Base-by-base conservation (phyloP, 495 filamentous ascomycete genomes). In the Cercophora sp. region DNA sequence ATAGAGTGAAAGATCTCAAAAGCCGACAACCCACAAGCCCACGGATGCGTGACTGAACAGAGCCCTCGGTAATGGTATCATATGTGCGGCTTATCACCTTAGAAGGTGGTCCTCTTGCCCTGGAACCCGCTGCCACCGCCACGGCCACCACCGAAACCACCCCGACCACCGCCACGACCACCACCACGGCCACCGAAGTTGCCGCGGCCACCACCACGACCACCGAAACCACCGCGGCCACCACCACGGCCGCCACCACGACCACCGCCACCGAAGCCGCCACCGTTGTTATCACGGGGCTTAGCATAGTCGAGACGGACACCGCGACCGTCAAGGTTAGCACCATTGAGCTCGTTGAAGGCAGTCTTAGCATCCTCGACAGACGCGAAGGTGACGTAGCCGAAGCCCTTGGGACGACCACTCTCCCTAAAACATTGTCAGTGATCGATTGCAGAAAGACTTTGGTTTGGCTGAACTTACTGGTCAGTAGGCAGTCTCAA, bases 91-190 rank as follows among this genome's bases (percentile, higher is more conserved):
- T 20, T 22, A 57, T 24, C 57, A 63, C 54, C 56, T 80, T 86
- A 88, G 68, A 98, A 96, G 58, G 86, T 93, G 70, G 82, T 84
- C 83, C 94, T 96, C 79, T 85, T 86, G 63, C 93, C 93, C 75
- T 88, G 79, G 80, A 91, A 96, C 43, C 79, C 74, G 31, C 74
- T 58, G 44, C 80, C 74, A 45, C 80, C 74, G 46, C 81, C 75
- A 44, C 70, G 62, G 45, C 68, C 65, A 49, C 71, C 70, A 49
- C 81, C 75, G 41, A 68, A 63, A 48, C 66, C 67, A 48, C 70
- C 70, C 13, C 15, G 15, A n/a, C 42, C 13, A 41, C 37, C 37
- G 56, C 80, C 72, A 24, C 75, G 60, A 35, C 74, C 67, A 42
- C 74, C 64, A 47, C 61, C 51, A 19, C 60, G 55, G 35, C 56